These are phyloP conservation scores for Ilex paraguariensis DNA, from an alignment of 305 asterid species.

Conservation along the genomic window DNA sequence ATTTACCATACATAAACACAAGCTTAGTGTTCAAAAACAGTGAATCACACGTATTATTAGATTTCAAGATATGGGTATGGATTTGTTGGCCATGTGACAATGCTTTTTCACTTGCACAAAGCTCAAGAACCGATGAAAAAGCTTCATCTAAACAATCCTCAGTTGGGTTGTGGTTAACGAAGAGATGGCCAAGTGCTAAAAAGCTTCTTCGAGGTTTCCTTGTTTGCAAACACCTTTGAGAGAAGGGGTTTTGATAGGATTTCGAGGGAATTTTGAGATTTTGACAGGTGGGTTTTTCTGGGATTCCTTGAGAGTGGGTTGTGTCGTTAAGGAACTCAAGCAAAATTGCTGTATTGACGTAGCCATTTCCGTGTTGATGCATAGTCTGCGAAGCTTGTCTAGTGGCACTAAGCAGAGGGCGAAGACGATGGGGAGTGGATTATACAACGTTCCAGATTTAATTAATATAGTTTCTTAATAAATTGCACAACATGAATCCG, in stretches of 20 bases:
- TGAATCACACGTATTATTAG: conserved; percentile 25
- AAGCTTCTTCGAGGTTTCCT: conserved; percentile 27
- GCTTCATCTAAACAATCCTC: conserved; percentile 39
- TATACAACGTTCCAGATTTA: too few species aligned
- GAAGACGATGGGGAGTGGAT: too few species aligned
- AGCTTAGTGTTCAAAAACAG: conserved; percentile 67
- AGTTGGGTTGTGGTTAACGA: conserved; percentile 12
- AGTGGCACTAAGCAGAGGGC: neutral
- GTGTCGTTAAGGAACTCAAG: conserved; percentile 22
- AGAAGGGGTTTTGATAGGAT: conserved; percentile 16
- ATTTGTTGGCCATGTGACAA: conserved; percentile 48
- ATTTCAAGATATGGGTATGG: conserved; percentile 51
- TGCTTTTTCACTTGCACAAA: conserved; percentile 37
- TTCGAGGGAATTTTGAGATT: conserved; percentile 14
- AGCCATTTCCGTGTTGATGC: conserved; percentile 23
- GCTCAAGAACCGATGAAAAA: conserved; percentile 51
- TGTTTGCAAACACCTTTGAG: conserved; percentile 13
- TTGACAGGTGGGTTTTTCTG: conserved; percentile 16
- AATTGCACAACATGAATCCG: neutral
- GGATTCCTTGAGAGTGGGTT: conserved; percentile 14
- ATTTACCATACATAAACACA: conserved; percentile 58
- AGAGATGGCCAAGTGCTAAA: conserved; percentile 21
- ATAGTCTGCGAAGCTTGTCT: too few species aligned
- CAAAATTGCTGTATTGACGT: conserved; percentile 19
- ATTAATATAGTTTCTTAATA: too few species aligned